Evolutionary conservation across 2,329 filamentous ascomycete genomes (phyloP).

Genomic region (Fusarium palustre): DNA sequence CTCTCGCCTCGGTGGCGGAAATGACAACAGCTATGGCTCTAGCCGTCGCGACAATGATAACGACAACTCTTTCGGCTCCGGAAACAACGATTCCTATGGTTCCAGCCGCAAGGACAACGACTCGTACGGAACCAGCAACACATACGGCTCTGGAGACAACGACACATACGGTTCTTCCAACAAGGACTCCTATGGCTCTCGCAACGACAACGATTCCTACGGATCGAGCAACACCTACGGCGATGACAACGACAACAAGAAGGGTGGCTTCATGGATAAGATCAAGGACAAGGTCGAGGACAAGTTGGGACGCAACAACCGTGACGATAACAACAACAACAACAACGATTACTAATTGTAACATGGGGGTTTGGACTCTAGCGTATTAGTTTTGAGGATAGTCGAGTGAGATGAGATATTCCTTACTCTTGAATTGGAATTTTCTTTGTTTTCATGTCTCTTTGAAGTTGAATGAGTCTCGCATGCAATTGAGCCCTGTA

Average conservation of each 20-base stretch:
- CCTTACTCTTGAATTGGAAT: conserved; percentile 15
- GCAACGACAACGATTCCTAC: conserved; percentile 12
- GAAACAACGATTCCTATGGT: conserved; percentile 7
- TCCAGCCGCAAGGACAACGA: conserved; percentile 7
- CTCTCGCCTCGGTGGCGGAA: not conserved
- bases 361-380: conserved; percentile 3
- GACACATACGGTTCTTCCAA: conserved; percentile 13
- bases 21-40: conserved; percentile 2
- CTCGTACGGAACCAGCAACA: conserved; percentile 3
- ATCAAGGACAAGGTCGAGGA: conserved; percentile 69
- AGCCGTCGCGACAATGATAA: conserved; percentile 21
- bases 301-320: conserved; percentile 58
- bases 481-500: too few relatives aligned
- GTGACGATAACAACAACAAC: conserved; percentile 14
- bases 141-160: conserved; percentile 2
- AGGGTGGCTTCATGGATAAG: conserved; percentile 65
- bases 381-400: conserved; percentile 10
- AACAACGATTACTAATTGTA: conserved; percentile 42
- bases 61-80: conserved; percentile 4
- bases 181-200: conserved; percentile 4
- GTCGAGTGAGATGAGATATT: conserved; percentile 12
- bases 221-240: conserved; percentile 10
- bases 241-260: conserved; percentile 27
- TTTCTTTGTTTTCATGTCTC: not conserved
- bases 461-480: not conserved